phyloP scores from a whole-genome alignment of 441 rosid species.

The Erysimum pusillum region DNA sequence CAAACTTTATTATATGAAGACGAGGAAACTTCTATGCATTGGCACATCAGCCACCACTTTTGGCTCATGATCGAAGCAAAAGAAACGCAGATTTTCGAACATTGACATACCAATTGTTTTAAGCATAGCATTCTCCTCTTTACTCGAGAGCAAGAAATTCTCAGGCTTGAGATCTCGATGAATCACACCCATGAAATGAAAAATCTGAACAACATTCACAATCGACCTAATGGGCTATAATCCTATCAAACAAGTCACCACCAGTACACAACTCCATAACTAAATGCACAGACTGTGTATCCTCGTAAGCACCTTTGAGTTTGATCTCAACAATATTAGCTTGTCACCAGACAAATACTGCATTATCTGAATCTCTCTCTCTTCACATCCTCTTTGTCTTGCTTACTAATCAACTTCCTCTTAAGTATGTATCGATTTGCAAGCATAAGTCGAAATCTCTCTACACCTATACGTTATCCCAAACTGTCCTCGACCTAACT shows the following conservation, averaged over 20 bases:
- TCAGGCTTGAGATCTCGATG: slow-evolving; percentile 97
- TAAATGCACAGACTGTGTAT: slow-evolving; percentile 27
- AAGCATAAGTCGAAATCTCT: slow-evolving; percentile 19
- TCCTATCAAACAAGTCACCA: slow-evolving; percentile 35
- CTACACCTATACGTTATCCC: slow-evolving; percentile 27
- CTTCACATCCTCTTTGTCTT: slow-evolving; percentile 28
- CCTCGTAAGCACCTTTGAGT: slow-evolving; percentile 32
- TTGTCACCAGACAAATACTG: slow-evolving; percentile 28
- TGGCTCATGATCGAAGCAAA: too few species aligned
- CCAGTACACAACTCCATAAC: slow-evolving; percentile 33
- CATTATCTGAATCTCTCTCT: slow-evolving; percentile 32
- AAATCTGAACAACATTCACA: slow-evolving; percentile 72
- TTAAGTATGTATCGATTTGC: slow-evolving; percentile 14
- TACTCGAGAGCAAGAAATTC: slow-evolving; percentile 82
- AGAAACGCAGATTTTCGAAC: too few species aligned
- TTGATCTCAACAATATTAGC: slow-evolving; percentile 27
- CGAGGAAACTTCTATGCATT: too few species aligned
- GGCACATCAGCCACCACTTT: too few species aligned
- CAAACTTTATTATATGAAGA: too few species aligned
- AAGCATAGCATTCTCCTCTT: slow-evolving; percentile 72
- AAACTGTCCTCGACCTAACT: slow-evolving; percentile 17
- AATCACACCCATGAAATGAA: slow-evolving; percentile 94
- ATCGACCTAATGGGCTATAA: slow-evolving; percentile 57
- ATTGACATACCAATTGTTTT: too few species aligned
- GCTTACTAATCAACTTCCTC: slow-evolving; percentile 20